Evolutionary conservation across 1,139 yeast genomes (phyloP).

Genomic region (Zhuliangozyma parablackwelliae): DNA sequence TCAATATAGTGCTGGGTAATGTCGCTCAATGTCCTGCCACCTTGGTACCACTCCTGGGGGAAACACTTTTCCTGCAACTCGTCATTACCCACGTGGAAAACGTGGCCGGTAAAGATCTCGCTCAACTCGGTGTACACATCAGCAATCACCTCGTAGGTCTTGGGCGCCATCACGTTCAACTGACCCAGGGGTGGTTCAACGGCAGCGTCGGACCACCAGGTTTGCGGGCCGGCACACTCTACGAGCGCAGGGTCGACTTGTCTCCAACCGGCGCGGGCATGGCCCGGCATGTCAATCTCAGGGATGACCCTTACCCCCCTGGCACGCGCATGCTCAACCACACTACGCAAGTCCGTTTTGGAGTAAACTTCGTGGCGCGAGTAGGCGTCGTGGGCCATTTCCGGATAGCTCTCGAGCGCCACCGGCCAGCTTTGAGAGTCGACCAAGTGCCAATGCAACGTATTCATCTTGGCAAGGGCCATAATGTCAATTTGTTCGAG

Average conservation of each 20-base stretch:
- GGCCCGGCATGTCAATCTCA: constrained; percentile 49
- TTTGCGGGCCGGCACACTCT: constrained; percentile 24
- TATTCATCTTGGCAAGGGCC: constrained; percentile 39
- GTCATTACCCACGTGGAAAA: constrained; percentile 47
- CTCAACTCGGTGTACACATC: constrained; percentile 36
- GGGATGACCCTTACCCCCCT: constrained; percentile 46
- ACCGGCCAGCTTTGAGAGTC: constrained; percentile 50
- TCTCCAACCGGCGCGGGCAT: constrained; percentile 43
- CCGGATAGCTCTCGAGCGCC: constrained; percentile 29
- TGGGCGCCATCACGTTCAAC: constrained; percentile 32
- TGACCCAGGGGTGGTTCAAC: constrained; percentile 49
- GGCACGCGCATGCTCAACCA: constrained; percentile 32
- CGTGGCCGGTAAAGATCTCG: constrained; percentile 29
- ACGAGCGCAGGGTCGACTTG: constrained; percentile 31
- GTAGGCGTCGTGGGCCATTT: constrained; percentile 43
- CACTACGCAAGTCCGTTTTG: constrained; percentile 24
- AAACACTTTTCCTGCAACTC: constrained; percentile 38
- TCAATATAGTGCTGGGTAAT: constrained; percentile 40
- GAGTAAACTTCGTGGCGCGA: constrained; percentile 31
- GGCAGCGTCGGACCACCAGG: constrained; percentile 32
- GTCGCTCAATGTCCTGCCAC: constrained; percentile 25
- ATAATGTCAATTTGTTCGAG: constrained; percentile 39
- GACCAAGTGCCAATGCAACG: constrained; percentile 44
- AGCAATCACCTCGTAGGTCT: constrained; percentile 31
- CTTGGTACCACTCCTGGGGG: constrained; percentile 25